Evolutionary conservation across 345 rosid genomes (phyloP).

Genomic region (Xanthoceras sorbifolium): DNA sequence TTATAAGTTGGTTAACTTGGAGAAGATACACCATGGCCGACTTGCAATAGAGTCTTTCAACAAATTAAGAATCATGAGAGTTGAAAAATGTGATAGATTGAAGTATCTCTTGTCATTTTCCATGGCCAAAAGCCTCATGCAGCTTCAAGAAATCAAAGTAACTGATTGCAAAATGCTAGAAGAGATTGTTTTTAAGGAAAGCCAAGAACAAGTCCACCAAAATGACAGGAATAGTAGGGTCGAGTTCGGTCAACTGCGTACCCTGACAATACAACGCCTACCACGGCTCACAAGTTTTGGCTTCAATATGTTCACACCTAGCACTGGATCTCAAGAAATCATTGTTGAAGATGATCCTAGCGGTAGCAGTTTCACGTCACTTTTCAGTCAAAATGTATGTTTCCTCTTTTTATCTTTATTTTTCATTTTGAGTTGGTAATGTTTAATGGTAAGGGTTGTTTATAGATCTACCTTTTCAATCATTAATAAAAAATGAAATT

Average conservation of each 20-base stretch:
- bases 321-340: neutral
- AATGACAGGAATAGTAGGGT: neutral
- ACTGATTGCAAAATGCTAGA: neutral
- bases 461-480: neutral
- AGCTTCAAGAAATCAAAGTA: slow-evolving; percentile 20
- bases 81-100: slow-evolving; percentile 10
- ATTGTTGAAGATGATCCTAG: too few relatives aligned
- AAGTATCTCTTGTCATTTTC: slow-evolving; percentile 26
- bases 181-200: slow-evolving; percentile 9
- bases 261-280: neutral
- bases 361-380: neutral
- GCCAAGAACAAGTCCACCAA: neutral
- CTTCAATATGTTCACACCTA: too few relatives aligned
- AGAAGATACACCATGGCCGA: slow-evolving; percentile 13
- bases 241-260: neutral
- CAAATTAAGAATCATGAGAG: slow-evolving; percentile 8
- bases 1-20: slow-evolving; percentile 12
- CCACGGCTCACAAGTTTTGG: neutral
- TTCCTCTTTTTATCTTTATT: too few relatives aligned
- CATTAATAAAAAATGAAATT: neutral
- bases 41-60: slow-evolving; percentile 1
- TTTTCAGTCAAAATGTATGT: neutral
- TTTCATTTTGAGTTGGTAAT: too few relatives aligned
- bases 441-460: too few relatives aligned
- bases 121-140: neutral